Percentiles rank a stretch among this genome's conserved stretches.
These are phyloP conservation scores for Chionographis japonica DNA, from an alignment of 106 monocot genomes.

Conservation along the genomic window DNA sequence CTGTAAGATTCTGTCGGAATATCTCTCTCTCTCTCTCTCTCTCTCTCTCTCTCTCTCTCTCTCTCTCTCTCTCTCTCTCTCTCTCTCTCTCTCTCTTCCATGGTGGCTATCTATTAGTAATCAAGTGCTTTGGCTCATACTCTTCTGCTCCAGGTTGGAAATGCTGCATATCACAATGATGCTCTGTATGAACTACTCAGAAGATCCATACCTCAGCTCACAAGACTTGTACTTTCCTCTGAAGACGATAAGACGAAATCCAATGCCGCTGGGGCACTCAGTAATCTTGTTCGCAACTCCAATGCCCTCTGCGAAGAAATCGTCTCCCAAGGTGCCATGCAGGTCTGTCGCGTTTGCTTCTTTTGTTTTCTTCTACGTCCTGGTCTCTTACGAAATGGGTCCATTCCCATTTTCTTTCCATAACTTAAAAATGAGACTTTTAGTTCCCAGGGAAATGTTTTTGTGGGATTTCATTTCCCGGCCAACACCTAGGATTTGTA, in stretches of 20 bases:
- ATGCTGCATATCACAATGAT: conserved; percentile 93
- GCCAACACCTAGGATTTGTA: no score
- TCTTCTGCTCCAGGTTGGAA: conserved; percentile 54
- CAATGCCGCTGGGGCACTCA: conserved; percentile 95
- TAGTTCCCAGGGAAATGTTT: no score
- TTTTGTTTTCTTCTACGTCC: background rate
- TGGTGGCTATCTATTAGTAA: no score
- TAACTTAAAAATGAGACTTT: no score
- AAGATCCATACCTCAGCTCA: conserved; percentile 81
- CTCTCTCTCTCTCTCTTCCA: background rate
- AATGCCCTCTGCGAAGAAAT: conserved; percentile 71
- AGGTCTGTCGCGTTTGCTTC: conserved; percentile 37
- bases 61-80: background rate
- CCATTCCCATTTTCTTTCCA: no score
- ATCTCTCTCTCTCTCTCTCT: background rate
- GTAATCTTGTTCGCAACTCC: conserved; percentile 91
- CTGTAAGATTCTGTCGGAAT: conserved; percentile 47
- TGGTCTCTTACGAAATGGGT: no score
- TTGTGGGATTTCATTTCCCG: no score
- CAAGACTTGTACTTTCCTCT: conserved; percentile 51
- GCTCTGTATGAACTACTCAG: conserved; percentile 64
- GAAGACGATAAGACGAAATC: conserved; percentile 97
- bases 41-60: no score
- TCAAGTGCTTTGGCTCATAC: conserved; percentile 1
- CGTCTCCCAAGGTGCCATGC: conserved; percentile 66